phyloP scores from a whole-genome alignment of 2,329 filamentous ascomycete species.

The Ceratocystis ficicola region DNA sequence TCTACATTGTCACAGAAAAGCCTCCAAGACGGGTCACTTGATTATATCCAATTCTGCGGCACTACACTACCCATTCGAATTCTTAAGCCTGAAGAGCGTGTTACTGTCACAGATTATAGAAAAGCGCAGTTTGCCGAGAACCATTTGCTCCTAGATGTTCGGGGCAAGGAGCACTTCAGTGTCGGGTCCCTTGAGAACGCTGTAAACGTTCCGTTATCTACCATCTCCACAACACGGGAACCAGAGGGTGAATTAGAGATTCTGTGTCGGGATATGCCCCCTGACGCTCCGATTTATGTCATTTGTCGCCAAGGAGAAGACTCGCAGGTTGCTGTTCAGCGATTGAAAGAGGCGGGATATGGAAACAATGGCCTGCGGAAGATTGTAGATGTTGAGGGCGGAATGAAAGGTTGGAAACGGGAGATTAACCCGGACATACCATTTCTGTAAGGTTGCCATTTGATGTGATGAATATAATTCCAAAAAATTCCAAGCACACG shows the following conservation, averaged over 20 bases:
- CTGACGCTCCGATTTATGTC: conserved; percentile 50
- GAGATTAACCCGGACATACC: conserved; percentile 49
- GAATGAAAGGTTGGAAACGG: conserved; percentile 59
- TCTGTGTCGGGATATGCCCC: conserved; percentile 34
- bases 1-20: conserved; percentile 50
- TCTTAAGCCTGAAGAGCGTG: conserved; percentile 51
- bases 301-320: conserved; percentile 69
- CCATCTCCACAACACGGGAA: conserved; percentile 40
- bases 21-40: conserved; percentile 53
- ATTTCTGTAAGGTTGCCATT: conserved; percentile 33
- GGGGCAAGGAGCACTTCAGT: conserved; percentile 73
- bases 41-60: conserved; percentile 83
- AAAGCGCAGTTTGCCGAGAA: conserved; percentile 27
- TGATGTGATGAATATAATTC: neutral
- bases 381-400: conserved; percentile 60
- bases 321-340: conserved; percentile 56
- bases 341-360: conserved; percentile 50
- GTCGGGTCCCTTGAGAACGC: conserved; percentile 66
- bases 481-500: neutral
- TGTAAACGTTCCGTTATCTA: conserved; percentile 50
- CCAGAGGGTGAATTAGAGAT: conserved; percentile 23
- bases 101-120: conserved; percentile 51
- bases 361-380: conserved; percentile 41
- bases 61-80: conserved; percentile 40
- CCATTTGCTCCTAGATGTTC: conserved; percentile 63